These are phyloP conservation scores for Pilobolus umbonatus DNA, from an alignment of 192 early-diverging fungal species.

Conservation along the genomic window DNA sequence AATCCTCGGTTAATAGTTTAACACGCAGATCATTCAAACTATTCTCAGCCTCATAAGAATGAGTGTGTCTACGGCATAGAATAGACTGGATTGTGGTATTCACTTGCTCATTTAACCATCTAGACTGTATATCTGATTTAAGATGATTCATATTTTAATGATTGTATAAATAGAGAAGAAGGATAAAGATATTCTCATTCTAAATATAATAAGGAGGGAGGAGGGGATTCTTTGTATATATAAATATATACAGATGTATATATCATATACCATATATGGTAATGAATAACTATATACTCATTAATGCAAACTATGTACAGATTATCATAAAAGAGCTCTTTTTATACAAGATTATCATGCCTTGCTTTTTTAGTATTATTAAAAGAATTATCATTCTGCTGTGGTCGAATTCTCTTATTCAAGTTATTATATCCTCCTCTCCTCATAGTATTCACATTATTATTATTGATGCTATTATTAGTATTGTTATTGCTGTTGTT, in stretches of 20 bases:
- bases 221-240: not conserved
- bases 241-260: not conserved
- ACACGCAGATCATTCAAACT: conserved; percentile 16
- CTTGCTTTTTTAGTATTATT: too few relatives aligned
- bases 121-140: not conserved
- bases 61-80: conserved; percentile 1
- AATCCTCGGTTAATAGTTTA: not conserved
- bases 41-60: conserved; percentile 10
- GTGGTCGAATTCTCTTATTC: too few relatives aligned
- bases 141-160: not conserved
- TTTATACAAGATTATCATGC: too few relatives aligned
- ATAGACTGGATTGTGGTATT: not conserved
- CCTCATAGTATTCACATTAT: not conserved
- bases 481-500: not conserved
- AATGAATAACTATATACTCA: too few relatives aligned
- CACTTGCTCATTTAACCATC: not conserved
- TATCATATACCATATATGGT: not conserved
- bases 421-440: not conserved
- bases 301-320: too few relatives aligned
- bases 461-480: not conserved
- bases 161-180: too few relatives aligned
- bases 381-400: too few relatives aligned
- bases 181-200: too few relatives aligned
- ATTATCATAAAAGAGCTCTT: too few relatives aligned
- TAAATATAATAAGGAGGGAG: not conserved